phyloP scores from a whole-genome alignment of 805 yeast genomes.

The Starmerella apis region DNA sequence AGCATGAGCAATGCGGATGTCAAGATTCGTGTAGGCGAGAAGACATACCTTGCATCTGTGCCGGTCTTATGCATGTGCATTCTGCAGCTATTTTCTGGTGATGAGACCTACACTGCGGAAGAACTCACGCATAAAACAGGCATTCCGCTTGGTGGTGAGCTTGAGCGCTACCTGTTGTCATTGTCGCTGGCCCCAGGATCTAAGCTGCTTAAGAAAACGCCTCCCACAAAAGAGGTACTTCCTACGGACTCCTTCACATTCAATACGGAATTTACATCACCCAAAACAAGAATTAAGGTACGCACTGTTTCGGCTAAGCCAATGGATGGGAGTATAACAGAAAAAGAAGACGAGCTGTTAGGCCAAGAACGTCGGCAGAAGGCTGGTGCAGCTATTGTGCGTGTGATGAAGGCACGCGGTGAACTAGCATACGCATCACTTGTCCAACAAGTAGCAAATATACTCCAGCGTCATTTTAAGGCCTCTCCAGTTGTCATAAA shows the following conservation, averaged over 20 bases:
- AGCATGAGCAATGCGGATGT: slow-evolving; percentile 76
- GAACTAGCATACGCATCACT: slow-evolving; percentile 63
- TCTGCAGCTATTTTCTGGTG: slow-evolving; percentile 59
- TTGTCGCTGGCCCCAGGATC: slow-evolving; percentile 75
- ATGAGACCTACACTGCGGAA: slow-evolving; percentile 41
- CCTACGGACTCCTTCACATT: slow-evolving; percentile 55
- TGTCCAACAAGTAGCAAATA: slow-evolving; percentile 76
- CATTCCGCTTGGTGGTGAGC: slow-evolving; percentile 57
- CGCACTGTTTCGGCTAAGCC: slow-evolving; percentile 20
- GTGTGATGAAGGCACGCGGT: slow-evolving; percentile 92
- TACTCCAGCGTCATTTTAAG: slow-evolving; percentile 65
- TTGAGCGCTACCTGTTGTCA: slow-evolving; percentile 68
- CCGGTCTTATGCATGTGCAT: slow-evolving; percentile 74
- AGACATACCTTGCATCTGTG: slow-evolving; percentile 67
- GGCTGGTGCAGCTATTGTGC: slow-evolving; percentile 83
- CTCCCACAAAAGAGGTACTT: slow-evolving; percentile 29
- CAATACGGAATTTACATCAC: slow-evolving; percentile 37
- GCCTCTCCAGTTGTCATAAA: slow-evolving; percentile 79
- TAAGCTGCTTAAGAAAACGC: slow-evolving; percentile 60
- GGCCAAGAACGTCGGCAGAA: slow-evolving; percentile 61
- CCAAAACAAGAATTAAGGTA: slow-evolving; percentile 46
- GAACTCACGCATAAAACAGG: slow-evolving; percentile 57
- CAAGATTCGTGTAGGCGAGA: slow-evolving; percentile 54
- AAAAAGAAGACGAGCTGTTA: slow-evolving; percentile 35
- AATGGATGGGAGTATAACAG: slow-evolving; percentile 46